Conservation (phyloP, 2,329 filamentous ascomycete genomes). For the Ascochyta lentis region DNA sequence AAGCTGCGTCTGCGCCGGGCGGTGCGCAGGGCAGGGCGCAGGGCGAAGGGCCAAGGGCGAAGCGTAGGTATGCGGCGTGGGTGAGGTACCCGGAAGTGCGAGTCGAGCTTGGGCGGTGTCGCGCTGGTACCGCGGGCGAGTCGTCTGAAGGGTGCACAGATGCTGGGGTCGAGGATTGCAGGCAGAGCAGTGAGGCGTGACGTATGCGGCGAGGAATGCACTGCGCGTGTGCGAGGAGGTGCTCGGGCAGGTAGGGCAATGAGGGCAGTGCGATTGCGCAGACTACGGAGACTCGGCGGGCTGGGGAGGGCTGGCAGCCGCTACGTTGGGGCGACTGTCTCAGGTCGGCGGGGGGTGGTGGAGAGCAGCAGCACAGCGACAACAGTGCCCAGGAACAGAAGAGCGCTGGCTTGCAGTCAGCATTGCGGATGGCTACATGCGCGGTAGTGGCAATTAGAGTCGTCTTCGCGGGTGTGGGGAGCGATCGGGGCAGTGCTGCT, state of each 20-base stretch:
- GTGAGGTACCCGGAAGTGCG: not conserved
- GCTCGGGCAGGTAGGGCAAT: not conserved
- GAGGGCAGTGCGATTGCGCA: constrained; percentile 14
- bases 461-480: constrained; percentile 32
- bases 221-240: not conserved
- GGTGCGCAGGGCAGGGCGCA: not conserved
- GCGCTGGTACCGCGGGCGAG: not conserved
- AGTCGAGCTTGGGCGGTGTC: not conserved
- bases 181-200: constrained; percentile 1
- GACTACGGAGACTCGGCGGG: not conserved
- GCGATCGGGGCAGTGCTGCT: constrained; percentile 30
- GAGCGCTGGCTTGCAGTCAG: constrained; percentile 37
- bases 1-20: constrained; percentile 4
- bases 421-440: constrained; percentile 36
- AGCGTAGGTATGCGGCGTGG: not conserved
- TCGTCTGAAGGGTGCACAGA: constrained; percentile 1
- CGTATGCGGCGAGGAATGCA: not conserved
- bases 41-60: not conserved
- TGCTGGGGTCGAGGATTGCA: not conserved
- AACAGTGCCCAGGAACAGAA: constrained; percentile 25
- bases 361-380: constrained; percentile 16
- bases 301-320: constrained; percentile 13
- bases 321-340: constrained; percentile 33
- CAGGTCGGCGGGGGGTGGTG: constrained; percentile 34
- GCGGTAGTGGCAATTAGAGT: constrained; percentile 29